Evolutionary conservation across 2,329 filamentous ascomycete species (phyloP).

Genomic region (Rhynchosporium graminicola): DNA sequence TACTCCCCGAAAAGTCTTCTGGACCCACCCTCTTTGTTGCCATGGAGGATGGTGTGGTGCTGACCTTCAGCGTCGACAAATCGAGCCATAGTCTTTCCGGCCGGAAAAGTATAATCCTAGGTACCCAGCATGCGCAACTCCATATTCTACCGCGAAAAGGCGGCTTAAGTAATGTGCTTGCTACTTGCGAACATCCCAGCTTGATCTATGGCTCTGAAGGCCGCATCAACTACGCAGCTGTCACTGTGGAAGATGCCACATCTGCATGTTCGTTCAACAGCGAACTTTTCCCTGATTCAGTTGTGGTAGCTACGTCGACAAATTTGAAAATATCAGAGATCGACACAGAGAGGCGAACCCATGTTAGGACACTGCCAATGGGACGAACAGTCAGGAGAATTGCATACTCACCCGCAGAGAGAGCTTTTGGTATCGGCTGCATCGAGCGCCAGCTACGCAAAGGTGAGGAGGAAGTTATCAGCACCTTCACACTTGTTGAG

Average conservation of each 20-base stretch:
- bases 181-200: conserved; percentile 90
- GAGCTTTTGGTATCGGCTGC: conserved; percentile 84
- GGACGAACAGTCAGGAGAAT: conserved; percentile 83
- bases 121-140: conserved; percentile 81
- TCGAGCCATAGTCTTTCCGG: conserved; percentile 64
- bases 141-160: conserved; percentile 71
- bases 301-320: conserved; percentile 75
- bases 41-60: conserved; percentile 88
- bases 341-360: conserved; percentile 82
- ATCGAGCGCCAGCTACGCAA: conserved; percentile 71
- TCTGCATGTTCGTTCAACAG: conserved; percentile 82
- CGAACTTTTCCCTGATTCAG: conserved; percentile 75
- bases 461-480: conserved; percentile 74
- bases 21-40: conserved; percentile 82
- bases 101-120: conserved; percentile 80
- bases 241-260: conserved; percentile 83
- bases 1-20: conserved; percentile 60
- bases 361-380: conserved; percentile 78
- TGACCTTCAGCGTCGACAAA: conserved; percentile 74
- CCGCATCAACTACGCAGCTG: conserved; percentile 87
- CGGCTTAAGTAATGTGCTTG: conserved; percentile 78
- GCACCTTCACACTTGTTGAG: conserved; percentile 86
- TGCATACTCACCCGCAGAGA: conserved; percentile 77
- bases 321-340: conserved; percentile 79
- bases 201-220: conserved; percentile 89